Percentiles rank a stretch among this genome's conserved stretches.
Evolutionary conservation across 305 asterid genomes (phyloP).

Genomic region (Solanum hybrid): DNA sequence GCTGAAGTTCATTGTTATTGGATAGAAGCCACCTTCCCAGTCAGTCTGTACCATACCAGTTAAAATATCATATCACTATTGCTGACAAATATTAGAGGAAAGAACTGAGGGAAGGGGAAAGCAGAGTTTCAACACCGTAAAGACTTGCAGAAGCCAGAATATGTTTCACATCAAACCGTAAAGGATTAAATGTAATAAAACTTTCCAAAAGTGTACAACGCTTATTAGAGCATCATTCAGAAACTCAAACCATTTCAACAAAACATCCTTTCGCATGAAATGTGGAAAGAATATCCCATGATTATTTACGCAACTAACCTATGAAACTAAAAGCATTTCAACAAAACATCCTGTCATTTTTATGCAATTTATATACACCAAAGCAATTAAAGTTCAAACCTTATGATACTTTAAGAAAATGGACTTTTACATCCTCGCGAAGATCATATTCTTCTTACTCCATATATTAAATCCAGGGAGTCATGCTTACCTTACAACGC

Average conservation of each 20-base stretch:
- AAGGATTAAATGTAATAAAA: neutral
- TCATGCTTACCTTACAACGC: neutral
- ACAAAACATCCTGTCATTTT: neutral
- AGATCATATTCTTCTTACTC: neutral
- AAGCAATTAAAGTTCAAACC: neutral
- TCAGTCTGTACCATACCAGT: conserved; percentile 30
- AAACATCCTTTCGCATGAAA: neutral
- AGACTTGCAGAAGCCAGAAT: neutral
- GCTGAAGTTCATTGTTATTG: conserved; percentile 37
- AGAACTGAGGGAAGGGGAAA: neutral
- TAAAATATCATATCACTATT: neutral
- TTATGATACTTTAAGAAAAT: neutral
- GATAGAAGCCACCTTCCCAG: conserved; percentile 53
- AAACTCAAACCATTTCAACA: neutral
- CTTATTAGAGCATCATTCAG: neutral
- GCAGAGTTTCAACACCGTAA: neutral
- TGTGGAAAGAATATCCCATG: neutral
- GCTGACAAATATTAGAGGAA: neutral
- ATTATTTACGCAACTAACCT: neutral
- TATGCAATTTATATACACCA: neutral
- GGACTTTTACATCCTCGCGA: neutral
- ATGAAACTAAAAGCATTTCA: neutral
- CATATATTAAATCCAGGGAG: neutral
- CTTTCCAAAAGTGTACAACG: neutral
- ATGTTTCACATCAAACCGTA: neutral